A percentile compares a stretch with the other conserved stretches of the same genome.
Conservation (phyloP, 2,329 filamentous ascomycete species). For the Fusarium sp. region DNA sequence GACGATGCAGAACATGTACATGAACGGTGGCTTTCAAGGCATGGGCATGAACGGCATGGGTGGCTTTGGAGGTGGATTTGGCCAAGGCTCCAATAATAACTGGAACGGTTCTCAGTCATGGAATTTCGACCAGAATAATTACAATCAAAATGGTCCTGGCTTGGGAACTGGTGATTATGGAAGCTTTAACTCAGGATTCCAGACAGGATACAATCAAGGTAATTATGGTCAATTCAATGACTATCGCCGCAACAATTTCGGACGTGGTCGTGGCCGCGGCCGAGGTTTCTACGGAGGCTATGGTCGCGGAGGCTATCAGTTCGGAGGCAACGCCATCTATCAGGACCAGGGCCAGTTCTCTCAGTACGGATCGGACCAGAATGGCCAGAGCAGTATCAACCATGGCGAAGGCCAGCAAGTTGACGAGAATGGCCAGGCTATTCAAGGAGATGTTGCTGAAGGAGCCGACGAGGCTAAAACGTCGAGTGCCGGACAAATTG, state of each 20-base stretch:
- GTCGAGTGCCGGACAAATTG: constrained; percentile 39
- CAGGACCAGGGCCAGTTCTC: constrained; percentile 52
- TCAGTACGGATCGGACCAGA: constrained; percentile 47
- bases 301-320: constrained; percentile 68
- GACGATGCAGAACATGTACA: constrained; percentile 80
- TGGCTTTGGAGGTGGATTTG: constrained; percentile 74
- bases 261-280: constrained; percentile 74
- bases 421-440: constrained; percentile 58
- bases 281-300: constrained; percentile 71
- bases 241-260: constrained; percentile 77
- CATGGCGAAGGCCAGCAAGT: constrained; percentile 48
- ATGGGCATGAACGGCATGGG: constrained; percentile 86
- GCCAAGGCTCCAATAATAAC: constrained; percentile 77
- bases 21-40: constrained; percentile 83
- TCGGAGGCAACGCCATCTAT: constrained; percentile 56
- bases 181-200: constrained; percentile 81
- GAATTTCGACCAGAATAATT: constrained; percentile 90
- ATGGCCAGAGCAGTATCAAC: constrained; percentile 41
- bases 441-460: constrained; percentile 44
- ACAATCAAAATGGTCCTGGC: constrained; percentile 86
- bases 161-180: constrained; percentile 86
- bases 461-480: constrained; percentile 28
- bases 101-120: constrained; percentile 86
- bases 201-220: constrained; percentile 84
- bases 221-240: constrained; percentile 88